phyloP scores from a whole-genome alignment of 129 eudicot species.

The Oenanthe sinensis region DNA sequence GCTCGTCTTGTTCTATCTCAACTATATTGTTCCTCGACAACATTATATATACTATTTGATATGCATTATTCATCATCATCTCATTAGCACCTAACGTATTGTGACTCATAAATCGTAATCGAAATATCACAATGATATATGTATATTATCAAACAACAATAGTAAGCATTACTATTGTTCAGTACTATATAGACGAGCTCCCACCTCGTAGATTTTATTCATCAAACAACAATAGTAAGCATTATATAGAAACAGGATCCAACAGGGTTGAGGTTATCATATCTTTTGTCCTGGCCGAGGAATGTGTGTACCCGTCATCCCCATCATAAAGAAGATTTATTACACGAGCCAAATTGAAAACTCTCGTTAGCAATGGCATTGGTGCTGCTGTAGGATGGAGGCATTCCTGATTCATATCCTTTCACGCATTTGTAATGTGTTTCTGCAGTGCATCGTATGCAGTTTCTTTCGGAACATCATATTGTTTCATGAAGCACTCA shows the following conservation, averaged over 20 bases:
- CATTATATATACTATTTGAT: too few relatives aligned
- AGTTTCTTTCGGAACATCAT: neutral
- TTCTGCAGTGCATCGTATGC: neutral
- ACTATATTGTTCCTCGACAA: too few relatives aligned
- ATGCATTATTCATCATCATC: too few relatives aligned
- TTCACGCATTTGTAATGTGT: neutral
- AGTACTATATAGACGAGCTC: too few relatives aligned
- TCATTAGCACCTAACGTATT: too few relatives aligned
- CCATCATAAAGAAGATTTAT: neutral
- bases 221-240: neutral
- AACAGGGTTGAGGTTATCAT: neutral
- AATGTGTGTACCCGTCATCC: neutral
- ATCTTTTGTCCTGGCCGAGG: neutral
- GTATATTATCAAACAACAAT: too few relatives aligned
- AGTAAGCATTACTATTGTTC: too few relatives aligned
- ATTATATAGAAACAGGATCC: neutral
- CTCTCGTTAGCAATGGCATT: neutral
- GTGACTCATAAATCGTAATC: too few relatives aligned
- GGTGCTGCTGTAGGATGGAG: neutral
- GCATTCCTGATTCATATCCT: conserved; percentile 1
- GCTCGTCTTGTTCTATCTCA: too few relatives aligned
- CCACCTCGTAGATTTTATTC: too few relatives aligned
- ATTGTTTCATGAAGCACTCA: conserved; percentile 1
- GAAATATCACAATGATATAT: too few relatives aligned
- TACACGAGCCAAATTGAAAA: neutral